Percentiles rank a stretch among this genome's conserved stretches.
Conservation (phyloP, 2,329 filamentous ascomycete genomes). For the Penicillium sp. region DNA sequence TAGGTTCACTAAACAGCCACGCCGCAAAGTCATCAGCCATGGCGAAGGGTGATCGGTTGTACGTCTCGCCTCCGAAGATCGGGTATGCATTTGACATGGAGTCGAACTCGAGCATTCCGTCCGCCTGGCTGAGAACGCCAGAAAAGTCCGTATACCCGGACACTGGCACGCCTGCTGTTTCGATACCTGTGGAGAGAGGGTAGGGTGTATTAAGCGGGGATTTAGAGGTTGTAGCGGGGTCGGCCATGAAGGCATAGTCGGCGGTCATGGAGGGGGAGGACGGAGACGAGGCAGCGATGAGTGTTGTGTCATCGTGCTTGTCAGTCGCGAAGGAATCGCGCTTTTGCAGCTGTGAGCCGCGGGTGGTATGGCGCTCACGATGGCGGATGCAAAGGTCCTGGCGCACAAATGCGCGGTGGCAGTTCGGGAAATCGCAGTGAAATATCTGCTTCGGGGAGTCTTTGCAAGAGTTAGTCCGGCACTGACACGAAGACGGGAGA, state of each 20-base stretch:
- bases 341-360: conserved; percentile 52
- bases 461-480: conserved; percentile 33
- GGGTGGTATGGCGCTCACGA: conserved; percentile 73
- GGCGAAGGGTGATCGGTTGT: conserved; percentile 82
- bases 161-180: conserved; percentile 16
- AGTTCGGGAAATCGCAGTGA: conserved; percentile 87
- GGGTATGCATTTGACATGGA: conserved; percentile 60
- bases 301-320: conserved; percentile 16
- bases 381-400: conserved; percentile 88
- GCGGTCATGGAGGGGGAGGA: conserved; percentile 22
- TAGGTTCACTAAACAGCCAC: conserved; percentile 73
- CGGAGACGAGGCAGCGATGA: conserved; percentile 16
- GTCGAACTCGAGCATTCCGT: conserved; percentile 31
- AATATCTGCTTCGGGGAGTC: conserved; percentile 95
- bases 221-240: conserved; percentile 14
- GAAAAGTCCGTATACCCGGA: conserved; percentile 20
- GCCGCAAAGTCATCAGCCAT: conserved; percentile 85
- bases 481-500: background rate
- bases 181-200: conserved; percentile 20
- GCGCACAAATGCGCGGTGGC: conserved; percentile 84
- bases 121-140: conserved; percentile 13
- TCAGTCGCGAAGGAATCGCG: conserved; percentile 44
- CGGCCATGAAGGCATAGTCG: conserved; percentile 18
- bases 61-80: conserved; percentile 79
- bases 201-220: conserved; percentile 17